Base-by-base conservation (phyloP, 805 yeast genomes). In the Hanseniaspora taiwanica region DNA sequence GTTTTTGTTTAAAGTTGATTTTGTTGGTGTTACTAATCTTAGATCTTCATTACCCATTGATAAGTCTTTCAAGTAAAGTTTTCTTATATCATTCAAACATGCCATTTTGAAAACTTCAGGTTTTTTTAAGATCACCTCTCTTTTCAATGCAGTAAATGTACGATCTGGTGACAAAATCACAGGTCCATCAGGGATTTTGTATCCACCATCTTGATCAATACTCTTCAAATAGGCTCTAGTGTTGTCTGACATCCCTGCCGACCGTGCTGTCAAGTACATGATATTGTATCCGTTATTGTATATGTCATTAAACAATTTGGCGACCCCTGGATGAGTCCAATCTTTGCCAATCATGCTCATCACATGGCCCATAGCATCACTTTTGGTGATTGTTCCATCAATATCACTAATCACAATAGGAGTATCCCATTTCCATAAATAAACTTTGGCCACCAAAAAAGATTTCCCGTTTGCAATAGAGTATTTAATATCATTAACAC, bases 21-120 rank as follows among this genome's bases (percentile, higher is more conserved):
- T 29, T 25, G 40, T 47, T 39, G 35, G 37, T 13, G 36, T 34
- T 31, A 13, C 43, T 6, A 4, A 10, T n/a, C 16, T 19, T 14
- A 5, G 5, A 4, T 37, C 31, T 19, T 39, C 35, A 29, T 16
- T 17, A 10, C 35, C 39, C 10, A 34, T 21, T n/a, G 39, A 40
- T 16, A 35, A 35, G 23, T 45, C 43, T 21, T 44, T 42, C 72
- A 56, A 48, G 59, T 81, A 89, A 17, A 91, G 64, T 35, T 78
- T 71, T 52, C 76, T 75, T 44, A 91, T 78, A 62, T 91, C 98
- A 40, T 79, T 76, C 45, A 91, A 65, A 59, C 97, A 89, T 1
- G 98, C 94, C 87, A 91, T 91, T 54, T 91, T 91, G 68, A 91
- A 91, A n/a, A 91, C 91, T 59, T 91, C 97, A 0, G 98, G 98